These are phyloP conservation scores for Adansonia rubrostipa DNA, from an alignment of 441 rosid genomes.

Conservation along the genomic window DNA sequence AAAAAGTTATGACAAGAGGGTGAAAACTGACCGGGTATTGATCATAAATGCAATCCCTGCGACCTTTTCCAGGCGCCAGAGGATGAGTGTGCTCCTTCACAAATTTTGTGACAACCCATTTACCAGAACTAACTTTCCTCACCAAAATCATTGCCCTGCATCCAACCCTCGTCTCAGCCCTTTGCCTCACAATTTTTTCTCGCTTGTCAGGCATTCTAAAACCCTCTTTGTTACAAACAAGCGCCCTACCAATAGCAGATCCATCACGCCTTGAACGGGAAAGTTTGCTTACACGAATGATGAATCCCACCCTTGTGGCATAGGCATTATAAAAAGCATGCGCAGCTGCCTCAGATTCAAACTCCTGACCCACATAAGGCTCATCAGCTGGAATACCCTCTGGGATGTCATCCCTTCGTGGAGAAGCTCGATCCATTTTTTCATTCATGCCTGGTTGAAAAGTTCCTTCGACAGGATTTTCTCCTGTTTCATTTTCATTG, in stretches of 20 bases:
- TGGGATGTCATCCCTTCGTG: slow-evolving; percentile 39
- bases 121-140: slow-evolving; percentile 84
- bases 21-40: slow-evolving; percentile 92
- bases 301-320: slow-evolving; percentile 82
- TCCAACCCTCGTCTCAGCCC: slow-evolving; percentile 96
- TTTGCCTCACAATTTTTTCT: slow-evolving; percentile 90
- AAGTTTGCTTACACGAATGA: slow-evolving; percentile 93
- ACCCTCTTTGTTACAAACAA: slow-evolving; percentile 97
- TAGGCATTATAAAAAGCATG: slow-evolving; percentile 91
- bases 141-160: slow-evolving; percentile 98
- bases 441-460: slow-evolving; percentile 47
- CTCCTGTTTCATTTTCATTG: slow-evolving; percentile 62
- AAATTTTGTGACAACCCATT: slow-evolving; percentile 92
- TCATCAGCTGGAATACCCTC: slow-evolving; percentile 55
- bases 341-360: slow-evolving; percentile 90
- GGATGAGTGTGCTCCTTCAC: slow-evolving; percentile 92
- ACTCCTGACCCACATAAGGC: slow-evolving; percentile 88
- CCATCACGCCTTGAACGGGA: slow-evolving; percentile 97
- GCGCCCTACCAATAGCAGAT: slow-evolving; percentile 90
- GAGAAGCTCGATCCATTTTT: slow-evolving; percentile 55
- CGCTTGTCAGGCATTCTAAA: slow-evolving; percentile 90
- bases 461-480: slow-evolving; percentile 55
- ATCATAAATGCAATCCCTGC: slow-evolving; percentile 90
- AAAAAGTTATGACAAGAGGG: slow-evolving; percentile 14
- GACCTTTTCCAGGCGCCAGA: slow-evolving; percentile 80